Evolutionary conservation across 1,284 basidiomycete genomes (phyloP).

Genomic region (Sparassis latifolia): DNA sequence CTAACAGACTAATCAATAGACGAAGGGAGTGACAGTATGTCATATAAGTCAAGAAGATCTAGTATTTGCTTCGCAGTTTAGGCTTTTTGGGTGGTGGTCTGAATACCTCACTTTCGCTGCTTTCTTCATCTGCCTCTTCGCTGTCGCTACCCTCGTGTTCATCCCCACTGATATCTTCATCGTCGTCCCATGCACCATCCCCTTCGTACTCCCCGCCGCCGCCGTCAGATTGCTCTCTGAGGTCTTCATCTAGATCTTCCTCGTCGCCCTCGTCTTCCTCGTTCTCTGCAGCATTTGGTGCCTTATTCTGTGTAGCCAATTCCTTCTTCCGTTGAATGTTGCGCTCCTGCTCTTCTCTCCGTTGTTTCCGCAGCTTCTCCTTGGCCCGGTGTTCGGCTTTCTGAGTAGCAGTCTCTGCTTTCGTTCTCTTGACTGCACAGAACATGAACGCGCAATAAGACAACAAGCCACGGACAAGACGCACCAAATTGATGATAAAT

Average conservation of each 20-base stretch:
- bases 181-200: conserved; percentile 52
- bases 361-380: conserved; percentile 65
- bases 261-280: conserved; percentile 36
- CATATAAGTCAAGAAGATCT: background rate
- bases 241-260: conserved; percentile 26
- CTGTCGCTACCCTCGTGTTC: conserved; percentile 29
- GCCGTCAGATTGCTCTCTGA: conserved; percentile 15
- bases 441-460: conserved; percentile 6
- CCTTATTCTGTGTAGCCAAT: conserved; percentile 29
- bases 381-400: conserved; percentile 73
- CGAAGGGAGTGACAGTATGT: too few relatives aligned
- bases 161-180: conserved; percentile 58
- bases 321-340: conserved; percentile 79
- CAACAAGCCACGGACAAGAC: conserved; percentile 15
- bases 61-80: conserved; percentile 33
- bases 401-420: conserved; percentile 59
- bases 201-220: conserved; percentile 37
- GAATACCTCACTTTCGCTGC: conserved; percentile 31
- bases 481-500: conserved; percentile 89
- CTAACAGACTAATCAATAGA: background rate
- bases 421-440: conserved; percentile 73
- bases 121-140: conserved; percentile 33
- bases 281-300: conserved; percentile 33
- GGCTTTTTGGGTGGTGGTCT: conserved; percentile 33
- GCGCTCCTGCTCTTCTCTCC: conserved; percentile 81